phyloP scores from a whole-genome alignment of 2,329 filamentous ascomycete genomes.

The Botryosphaeria dothidea region DNA sequence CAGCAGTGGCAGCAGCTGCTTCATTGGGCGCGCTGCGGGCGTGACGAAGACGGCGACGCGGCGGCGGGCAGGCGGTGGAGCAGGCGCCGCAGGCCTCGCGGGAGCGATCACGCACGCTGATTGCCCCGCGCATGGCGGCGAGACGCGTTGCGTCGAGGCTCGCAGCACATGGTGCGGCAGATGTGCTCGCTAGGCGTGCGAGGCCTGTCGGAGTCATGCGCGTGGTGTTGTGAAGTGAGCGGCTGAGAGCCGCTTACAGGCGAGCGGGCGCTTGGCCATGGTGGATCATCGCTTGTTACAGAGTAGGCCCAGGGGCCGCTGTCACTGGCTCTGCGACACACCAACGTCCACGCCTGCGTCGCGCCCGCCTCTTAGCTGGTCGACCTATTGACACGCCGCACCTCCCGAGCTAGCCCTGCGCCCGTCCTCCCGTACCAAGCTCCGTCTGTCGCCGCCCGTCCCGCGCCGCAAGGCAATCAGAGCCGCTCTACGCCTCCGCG shows the following conservation, averaged over 20 bases:
- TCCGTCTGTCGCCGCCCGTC: neutral
- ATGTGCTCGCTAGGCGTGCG: neutral
- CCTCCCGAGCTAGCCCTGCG: neutral
- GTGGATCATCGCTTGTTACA: neutral
- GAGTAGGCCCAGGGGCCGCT: neutral
- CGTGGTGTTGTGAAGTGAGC: neutral
- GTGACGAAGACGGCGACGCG: neutral
- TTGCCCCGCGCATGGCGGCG: neutral
- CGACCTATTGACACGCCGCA: slow-evolving; percentile 6
- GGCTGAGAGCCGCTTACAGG: neutral
- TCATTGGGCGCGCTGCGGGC: slow-evolving; percentile 3
- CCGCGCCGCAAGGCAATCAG: slow-evolving; percentile 6
- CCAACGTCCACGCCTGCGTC: neutral
- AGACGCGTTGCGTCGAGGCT: neutral
- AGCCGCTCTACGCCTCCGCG: neutral
- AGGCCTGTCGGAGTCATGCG: neutral
- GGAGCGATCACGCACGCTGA: slow-evolving; percentile 4
- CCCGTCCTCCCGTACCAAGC: neutral
- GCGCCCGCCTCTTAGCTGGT: slow-evolving; percentile 8
- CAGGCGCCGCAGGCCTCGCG: neutral
- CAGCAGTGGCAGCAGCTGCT: neutral
- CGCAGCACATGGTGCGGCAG: neutral
- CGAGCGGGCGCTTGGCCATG: neutral
- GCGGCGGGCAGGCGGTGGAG: neutral
- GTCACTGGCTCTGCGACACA: neutral